These are phyloP conservation scores for Diaporthe helianthi DNA, from an alignment of 2,329 filamentous ascomycete species.

Conservation along the genomic window DNA sequence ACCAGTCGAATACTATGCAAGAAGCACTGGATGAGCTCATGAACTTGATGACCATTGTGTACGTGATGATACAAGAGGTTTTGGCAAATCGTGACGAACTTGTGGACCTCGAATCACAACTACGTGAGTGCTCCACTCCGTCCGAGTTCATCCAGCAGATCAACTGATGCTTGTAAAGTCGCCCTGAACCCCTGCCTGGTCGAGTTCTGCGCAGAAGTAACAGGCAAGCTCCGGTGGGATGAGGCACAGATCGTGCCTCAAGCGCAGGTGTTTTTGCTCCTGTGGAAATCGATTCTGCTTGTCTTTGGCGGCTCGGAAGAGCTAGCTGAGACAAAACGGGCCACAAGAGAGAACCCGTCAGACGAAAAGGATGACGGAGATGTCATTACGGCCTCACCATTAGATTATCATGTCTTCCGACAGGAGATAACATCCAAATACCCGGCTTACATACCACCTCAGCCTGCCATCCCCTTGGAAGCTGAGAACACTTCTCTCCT, in stretches of 20 bases:
- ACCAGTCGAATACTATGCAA: slow-evolving; percentile 50
- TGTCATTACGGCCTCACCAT: slow-evolving; percentile 88
- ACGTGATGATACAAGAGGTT: slow-evolving; percentile 64
- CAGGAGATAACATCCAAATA: slow-evolving; percentile 99
- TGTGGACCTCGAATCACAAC: slow-evolving; percentile 53
- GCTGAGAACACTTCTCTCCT: slow-evolving; percentile 90
- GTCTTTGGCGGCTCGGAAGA: slow-evolving; percentile 82
- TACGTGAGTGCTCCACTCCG: slow-evolving; percentile 52
- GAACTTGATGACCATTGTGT: slow-evolving; percentile 69
- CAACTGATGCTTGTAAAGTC: slow-evolving; percentile 48
- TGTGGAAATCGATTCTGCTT: slow-evolving; percentile 91
- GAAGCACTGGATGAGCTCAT: slow-evolving; percentile 66
- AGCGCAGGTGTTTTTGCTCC: slow-evolving; percentile 75
- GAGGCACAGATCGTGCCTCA: slow-evolving; percentile 68
- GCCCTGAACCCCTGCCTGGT: slow-evolving; percentile 72
- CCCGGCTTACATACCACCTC: slow-evolving; percentile 91
- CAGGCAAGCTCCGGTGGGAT: slow-evolving; percentile 76
- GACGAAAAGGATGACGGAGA: slow-evolving; percentile 69
- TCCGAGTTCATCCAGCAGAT: slow-evolving; percentile 21
- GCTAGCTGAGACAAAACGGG: slow-evolving; percentile 75
- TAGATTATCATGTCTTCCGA: slow-evolving; percentile 95
- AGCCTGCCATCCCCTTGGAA: slow-evolving; percentile 82
- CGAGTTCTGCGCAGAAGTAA: slow-evolving; percentile 73
- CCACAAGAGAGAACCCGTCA: slow-evolving; percentile 66
- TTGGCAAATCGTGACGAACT: slow-evolving; percentile 60